These are phyloP conservation scores for Cryptomeria japonica DNA, from an alignment of 75 land plant species.

Conservation along the genomic window DNA sequence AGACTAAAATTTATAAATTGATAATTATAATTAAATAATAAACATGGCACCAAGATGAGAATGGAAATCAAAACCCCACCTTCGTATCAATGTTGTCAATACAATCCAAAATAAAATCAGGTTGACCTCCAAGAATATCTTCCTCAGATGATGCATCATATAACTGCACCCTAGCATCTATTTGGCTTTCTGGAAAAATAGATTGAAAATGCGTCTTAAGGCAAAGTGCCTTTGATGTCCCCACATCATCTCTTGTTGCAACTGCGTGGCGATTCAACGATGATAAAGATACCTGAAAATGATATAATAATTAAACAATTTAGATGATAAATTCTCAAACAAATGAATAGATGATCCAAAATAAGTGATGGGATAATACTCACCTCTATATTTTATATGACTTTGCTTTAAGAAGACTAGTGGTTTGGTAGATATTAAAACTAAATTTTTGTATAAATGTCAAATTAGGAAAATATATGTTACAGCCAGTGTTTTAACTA, in stretches of 20 bases:
- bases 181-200: slow-evolving; percentile 86
- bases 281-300: slow-evolving; percentile 87
- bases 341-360: not conserved
- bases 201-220: slow-evolving; percentile 77
- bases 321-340: not conserved
- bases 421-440: not conserved
- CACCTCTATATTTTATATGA: not conserved
- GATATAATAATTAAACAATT: not conserved
- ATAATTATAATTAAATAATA: too few species aligned
- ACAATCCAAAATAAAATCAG: slow-evolving; percentile 98
- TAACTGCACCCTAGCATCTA: slow-evolving; percentile 82
- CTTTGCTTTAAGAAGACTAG: not conserved
- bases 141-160: slow-evolving; percentile 90
- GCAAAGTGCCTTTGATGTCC: slow-evolving; percentile 85
- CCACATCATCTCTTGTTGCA: slow-evolving; percentile 95
- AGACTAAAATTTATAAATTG: too few species aligned
- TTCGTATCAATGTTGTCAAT: slow-evolving; percentile 99
- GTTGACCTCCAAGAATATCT: slow-evolving; percentile 83
- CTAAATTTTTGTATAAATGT: not conserved
- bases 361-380: not conserved
- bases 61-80: slow-evolving; percentile 40
- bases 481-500: not conserved
- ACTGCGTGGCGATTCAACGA: slow-evolving; percentile 98
- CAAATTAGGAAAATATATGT: not conserved
- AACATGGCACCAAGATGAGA: not conserved